Evolutionary conservation across 768 basidiomycete genomes (phyloP).

Genomic region (Boletus reticuloceps): DNA sequence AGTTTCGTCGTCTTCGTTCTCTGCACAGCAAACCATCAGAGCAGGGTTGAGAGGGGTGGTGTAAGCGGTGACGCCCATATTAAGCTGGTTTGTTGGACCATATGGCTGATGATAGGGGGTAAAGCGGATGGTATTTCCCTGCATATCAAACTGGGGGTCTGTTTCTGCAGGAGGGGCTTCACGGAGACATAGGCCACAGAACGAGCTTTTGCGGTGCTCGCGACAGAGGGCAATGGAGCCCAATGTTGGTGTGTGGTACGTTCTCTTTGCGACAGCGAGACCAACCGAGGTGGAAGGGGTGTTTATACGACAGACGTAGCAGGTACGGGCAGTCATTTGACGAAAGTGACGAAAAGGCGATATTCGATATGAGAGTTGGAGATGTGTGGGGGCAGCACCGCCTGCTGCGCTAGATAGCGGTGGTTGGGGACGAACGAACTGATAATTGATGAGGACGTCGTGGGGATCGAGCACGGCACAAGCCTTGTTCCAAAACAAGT

Average conservation of each 20-base stretch:
- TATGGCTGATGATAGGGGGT: slow-evolving; percentile 33
- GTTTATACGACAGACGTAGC: slow-evolving; percentile 71
- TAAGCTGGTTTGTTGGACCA: slow-evolving; percentile 17
- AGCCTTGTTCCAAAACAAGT: slow-evolving; percentile 70
- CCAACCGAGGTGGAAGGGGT: slow-evolving; percentile 49
- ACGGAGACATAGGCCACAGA: slow-evolving; percentile 69
- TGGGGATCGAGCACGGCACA: slow-evolving; percentile 59
- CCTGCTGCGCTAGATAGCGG: slow-evolving; percentile 23
- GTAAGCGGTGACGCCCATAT: slow-evolving; percentile 23
- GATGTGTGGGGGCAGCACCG: slow-evolving; percentile 34
- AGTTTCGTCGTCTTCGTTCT: slow-evolving; percentile 71
- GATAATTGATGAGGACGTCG: slow-evolving; percentile 50
- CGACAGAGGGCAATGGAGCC: slow-evolving; percentile 53
- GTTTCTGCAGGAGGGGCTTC: slow-evolving; percentile 49
- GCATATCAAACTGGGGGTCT: slow-evolving; percentile 34
- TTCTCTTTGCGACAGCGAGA: slow-evolving; percentile 49
- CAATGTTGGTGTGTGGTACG: slow-evolving; percentile 39
- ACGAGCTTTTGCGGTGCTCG: slow-evolving; percentile 61
- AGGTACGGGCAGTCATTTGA: slow-evolving; percentile 51
- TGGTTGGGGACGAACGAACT: slow-evolving; percentile 43
- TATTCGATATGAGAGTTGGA: slow-evolving; percentile 36
- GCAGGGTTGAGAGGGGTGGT: slow-evolving; percentile 24
- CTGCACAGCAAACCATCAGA: slow-evolving; percentile 47
- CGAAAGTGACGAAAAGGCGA: slow-evolving; percentile 63
- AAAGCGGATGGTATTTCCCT: slow-evolving; percentile 31